Evolutionary conservation across 371 early-diverging fungal species (phyloP), one percentile per base, ranked within the genome.

Genomic region (Parasitella parasitica): DNA sequence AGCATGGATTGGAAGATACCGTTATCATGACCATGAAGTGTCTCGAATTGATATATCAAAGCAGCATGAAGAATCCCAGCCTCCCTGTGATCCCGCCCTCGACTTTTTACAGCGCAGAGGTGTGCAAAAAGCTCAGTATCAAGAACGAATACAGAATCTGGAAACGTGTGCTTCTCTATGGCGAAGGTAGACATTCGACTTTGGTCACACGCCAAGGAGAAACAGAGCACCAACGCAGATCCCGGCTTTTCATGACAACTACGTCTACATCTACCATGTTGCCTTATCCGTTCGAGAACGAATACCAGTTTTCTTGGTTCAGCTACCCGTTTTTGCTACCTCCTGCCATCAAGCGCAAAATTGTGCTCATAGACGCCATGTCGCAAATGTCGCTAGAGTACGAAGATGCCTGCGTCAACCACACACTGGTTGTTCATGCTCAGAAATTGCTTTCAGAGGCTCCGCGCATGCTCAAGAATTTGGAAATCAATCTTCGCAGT

Each of bases 371-470:
- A 59, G 92, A 94, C 63, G 89, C 91, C 13, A 86, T 92, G 86
- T 83, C 89, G 0, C 90, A 91, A 66, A 94, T 94, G 94, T 86
- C 88, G 0, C 75, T 82, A 0, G 89, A 91, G 64, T 92, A 89
- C 49, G 92, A 94, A 73, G 92, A 91, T 54, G 92, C 94, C 0
- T 91, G 89, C 59, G 91, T 94, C 12, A 86, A 89, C 26, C 90
- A 91, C 62, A 91, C 94, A 0, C 63, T 87, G 6, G 83, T 85
- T 0, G 83, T 80, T 1, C 87, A 87, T 67, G 85, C 87, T 0
- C 89, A 89, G 64, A 83, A 87, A 27, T 79, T 92, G n/a, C 66
- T 94, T 16, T 80, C 84, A 0, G 84, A 83, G 59, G 72, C 82
- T 11, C 76, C 81, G 0, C 41, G 63, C 11, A 76, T 81, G 75